These are phyloP conservation scores for Psilocybe cubensis DNA, from an alignment of 768 basidiomycete species.

Conservation along the genomic window DNA sequence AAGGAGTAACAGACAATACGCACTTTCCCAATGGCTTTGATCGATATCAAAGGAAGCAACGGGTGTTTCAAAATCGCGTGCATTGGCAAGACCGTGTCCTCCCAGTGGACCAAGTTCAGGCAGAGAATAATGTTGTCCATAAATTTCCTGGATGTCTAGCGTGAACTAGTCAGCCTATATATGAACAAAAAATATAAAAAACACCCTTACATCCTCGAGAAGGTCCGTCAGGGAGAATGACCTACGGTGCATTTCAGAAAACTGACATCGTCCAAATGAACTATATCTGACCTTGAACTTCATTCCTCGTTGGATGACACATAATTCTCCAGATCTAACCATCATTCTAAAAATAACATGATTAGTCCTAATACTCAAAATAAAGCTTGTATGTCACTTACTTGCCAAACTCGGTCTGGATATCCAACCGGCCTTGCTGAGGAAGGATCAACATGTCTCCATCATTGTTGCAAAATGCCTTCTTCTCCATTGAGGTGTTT, in stretches of 20 bases:
- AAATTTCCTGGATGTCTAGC: conserved; percentile 66
- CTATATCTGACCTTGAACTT: conserved; percentile 57
- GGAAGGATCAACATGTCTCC: conserved; percentile 72
- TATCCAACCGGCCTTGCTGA: conserved; percentile 65
- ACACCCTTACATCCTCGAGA: conserved; percentile 58
- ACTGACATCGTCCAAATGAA: background rate
- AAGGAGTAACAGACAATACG: conserved; percentile 20
- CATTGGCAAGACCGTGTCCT: conserved; percentile 65
- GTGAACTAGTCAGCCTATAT: background rate
- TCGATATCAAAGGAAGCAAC: conserved; percentile 71
- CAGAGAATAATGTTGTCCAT: conserved; percentile 62
- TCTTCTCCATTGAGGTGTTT: conserved; percentile 61
- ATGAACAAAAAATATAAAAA: background rate
- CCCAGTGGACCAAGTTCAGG: conserved; percentile 72
- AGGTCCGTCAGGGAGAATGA: conserved; percentile 58
- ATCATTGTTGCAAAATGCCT: conserved; percentile 64
- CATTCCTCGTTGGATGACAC: conserved; percentile 68
- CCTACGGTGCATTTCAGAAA: conserved; percentile 27
- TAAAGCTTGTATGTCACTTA: conserved; percentile 30
- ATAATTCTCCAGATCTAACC: conserved; percentile 66
- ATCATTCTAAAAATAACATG: conserved; percentile 44
- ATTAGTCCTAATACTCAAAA: background rate
- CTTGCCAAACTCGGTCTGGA: conserved; percentile 74
- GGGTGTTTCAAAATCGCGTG: conserved; percentile 66
- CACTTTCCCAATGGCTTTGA: conserved; percentile 61